These are phyloP conservation scores for Trypanosoma melophagium DNA, from an alignment of 208 protist species.

Conservation along the genomic window DNA sequence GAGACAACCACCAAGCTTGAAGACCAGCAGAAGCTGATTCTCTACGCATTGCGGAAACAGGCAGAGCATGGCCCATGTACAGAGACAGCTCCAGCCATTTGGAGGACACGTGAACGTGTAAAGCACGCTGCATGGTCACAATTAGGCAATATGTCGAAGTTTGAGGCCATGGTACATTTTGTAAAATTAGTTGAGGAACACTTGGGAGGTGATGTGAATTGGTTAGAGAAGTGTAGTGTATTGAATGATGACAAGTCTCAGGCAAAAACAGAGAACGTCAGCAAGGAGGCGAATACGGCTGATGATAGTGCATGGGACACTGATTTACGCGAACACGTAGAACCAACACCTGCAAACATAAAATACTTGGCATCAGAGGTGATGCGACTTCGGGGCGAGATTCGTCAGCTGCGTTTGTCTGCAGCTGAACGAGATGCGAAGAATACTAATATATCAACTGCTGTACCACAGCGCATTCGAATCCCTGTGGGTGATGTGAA, in stretches of 20 bases:
- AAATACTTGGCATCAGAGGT: conserved; percentile 48
- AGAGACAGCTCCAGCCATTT: conserved; percentile 53
- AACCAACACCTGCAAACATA: conserved; percentile 45
- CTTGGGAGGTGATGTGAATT: conserved; percentile 25
- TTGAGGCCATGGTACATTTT: conserved; percentile 89
- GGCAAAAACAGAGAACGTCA: background rate
- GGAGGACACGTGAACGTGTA: conserved; percentile 56
- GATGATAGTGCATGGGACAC: conserved; percentile 35
- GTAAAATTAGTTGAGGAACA: conserved; percentile 46
- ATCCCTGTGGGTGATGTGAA: background rate
- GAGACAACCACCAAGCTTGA: conserved; percentile 44
- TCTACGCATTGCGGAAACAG: conserved; percentile 78
- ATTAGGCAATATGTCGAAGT: conserved; percentile 58
- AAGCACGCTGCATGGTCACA: conserved; percentile 78
- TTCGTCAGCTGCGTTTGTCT: conserved; percentile 1
- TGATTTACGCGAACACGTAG: conserved; percentile 42
- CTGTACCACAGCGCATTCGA: background rate
- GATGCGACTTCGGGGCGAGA: conserved; percentile 41
- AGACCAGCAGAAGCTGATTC: conserved; percentile 59
- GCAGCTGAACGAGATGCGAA: background rate
- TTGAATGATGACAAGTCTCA: background rate
- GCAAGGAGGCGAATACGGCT: conserved; percentile 1
- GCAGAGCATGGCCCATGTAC: conserved; percentile 70
- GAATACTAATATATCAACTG: background rate
- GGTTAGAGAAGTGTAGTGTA: conserved; percentile 6